These are phyloP conservation scores for Penicillium silybi DNA, from an alignment of 495 filamentous ascomycete species.

Conservation along the genomic window DNA sequence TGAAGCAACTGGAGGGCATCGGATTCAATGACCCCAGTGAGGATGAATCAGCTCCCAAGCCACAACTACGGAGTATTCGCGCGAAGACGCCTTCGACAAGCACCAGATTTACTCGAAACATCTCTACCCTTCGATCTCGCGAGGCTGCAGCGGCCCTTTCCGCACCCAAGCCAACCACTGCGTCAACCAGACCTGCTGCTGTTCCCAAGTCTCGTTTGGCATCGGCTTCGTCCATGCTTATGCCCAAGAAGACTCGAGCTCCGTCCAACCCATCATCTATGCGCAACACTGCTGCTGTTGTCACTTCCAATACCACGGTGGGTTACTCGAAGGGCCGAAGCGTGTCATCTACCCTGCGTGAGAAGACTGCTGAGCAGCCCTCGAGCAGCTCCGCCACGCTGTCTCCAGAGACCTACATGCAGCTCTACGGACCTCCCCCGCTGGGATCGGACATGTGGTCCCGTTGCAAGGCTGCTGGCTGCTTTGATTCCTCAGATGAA, in stretches of 20 bases:
- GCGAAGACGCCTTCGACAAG: constrained; percentile 27
- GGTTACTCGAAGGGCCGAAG: constrained; percentile 76
- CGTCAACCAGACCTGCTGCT: constrained; percentile 31
- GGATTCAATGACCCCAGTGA: constrained; percentile 45
- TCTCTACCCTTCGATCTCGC: constrained; percentile 47
- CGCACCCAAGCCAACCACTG: constrained; percentile 29
- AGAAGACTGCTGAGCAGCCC: constrained; percentile 17
- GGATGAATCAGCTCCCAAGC: constrained; percentile 24
- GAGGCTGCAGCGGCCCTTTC: constrained; percentile 56
- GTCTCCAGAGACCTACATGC: constrained; percentile 42
- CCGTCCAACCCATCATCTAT: constrained; percentile 50
- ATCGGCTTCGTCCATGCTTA: constrained; percentile 31
- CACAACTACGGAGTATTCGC: constrained; percentile 13
- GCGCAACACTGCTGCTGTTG: constrained; percentile 57
- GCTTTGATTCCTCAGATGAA: constrained; percentile 33
- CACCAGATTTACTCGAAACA: constrained; percentile 20
- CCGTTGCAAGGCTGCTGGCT: constrained; percentile 34
- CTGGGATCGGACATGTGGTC: constrained; percentile 43
- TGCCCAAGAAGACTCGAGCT: constrained; percentile 29
- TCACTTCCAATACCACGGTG: constrained; percentile 70
- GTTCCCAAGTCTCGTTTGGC: constrained; percentile 39
- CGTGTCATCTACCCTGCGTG: constrained; percentile 48
- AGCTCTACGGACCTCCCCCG: constrained; percentile 39
- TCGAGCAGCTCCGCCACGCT: constrained; percentile 24
- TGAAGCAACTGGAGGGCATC: constrained; percentile 57